Conservation (phyloP, 1,284 basidiomycete genomes). For the Leccinum griseonigrum region DNA sequence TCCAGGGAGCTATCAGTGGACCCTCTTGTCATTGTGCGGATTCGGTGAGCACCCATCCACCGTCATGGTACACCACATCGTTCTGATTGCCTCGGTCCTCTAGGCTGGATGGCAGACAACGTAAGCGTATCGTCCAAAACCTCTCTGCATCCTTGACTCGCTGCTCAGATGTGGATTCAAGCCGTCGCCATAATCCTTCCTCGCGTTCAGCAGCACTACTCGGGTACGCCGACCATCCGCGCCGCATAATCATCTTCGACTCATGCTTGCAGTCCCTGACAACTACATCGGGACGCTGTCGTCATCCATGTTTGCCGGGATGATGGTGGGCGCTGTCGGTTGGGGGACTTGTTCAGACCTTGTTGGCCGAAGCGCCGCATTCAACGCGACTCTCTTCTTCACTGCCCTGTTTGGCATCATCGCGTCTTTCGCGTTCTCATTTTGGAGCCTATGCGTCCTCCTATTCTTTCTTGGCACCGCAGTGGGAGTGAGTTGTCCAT, state of each 20-base stretch:
- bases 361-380: constrained; percentile 83
- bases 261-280: constrained; percentile 57
- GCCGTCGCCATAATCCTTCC: constrained; percentile 89
- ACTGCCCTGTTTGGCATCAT: constrained; percentile 88
- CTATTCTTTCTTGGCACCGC: constrained; percentile 91
- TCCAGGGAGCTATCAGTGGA: constrained; percentile 78
- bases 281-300: constrained; percentile 73
- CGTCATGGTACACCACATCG: not conserved
- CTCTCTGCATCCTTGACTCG: constrained; percentile 30
- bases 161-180: constrained; percentile 83
- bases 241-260: constrained; percentile 13
- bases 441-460: constrained; percentile 68
- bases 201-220: constrained; percentile 85
- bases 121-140: constrained; percentile 41
- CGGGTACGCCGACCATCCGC: constrained; percentile 43
- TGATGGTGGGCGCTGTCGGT: constrained; percentile 94
- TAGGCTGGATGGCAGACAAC: constrained; percentile 86
- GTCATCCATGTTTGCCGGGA: constrained; percentile 84
- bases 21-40: constrained; percentile 77
- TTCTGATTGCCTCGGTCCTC: constrained; percentile 1
- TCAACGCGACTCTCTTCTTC: constrained; percentile 90
- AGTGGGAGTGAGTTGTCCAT: constrained; percentile 60
- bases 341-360: constrained; percentile 90
- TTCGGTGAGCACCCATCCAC: constrained; percentile 57
- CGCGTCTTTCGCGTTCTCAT: constrained; percentile 76